Percentiles rank a stretch among this genome's conserved stretches.
These are phyloP conservation scores for Hypoxylon lienhwacheense DNA, from an alignment of 495 filamentous ascomycete species.

Conservation along the genomic window DNA sequence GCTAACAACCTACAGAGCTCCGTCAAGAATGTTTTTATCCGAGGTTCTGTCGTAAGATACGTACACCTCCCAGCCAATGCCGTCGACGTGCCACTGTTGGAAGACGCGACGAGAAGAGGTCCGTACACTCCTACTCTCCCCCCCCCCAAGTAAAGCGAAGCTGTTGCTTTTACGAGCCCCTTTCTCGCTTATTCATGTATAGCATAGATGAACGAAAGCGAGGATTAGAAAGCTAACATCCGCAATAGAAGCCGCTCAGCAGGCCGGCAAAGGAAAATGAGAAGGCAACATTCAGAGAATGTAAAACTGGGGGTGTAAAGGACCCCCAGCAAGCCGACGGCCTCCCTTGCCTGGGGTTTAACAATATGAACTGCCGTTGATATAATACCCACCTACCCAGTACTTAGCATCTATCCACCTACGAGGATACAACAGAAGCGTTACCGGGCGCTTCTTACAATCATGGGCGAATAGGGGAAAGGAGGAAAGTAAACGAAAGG, in stretches of 20 bases:
- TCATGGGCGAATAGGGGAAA: too few species aligned
- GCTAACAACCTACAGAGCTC: conserved; percentile 52
- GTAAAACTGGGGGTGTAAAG: not conserved
- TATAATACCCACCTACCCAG: too few species aligned
- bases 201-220: not conserved
- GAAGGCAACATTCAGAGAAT: not conserved
- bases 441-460: too few species aligned
- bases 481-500: too few species aligned
- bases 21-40: conserved; percentile 98
- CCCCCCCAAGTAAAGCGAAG: too few species aligned
- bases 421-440: too few species aligned
- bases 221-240: conserved; percentile 13
- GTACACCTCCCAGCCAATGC: conserved; percentile 86
- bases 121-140: conserved; percentile 31
- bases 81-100: conserved; percentile 86
- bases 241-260: conserved; percentile 45
- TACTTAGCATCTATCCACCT: too few species aligned
- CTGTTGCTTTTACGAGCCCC: too few species aligned
- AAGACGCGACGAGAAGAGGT: conserved; percentile 97
- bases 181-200: not conserved
- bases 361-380: too few species aligned
- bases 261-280: conserved; percentile 50
- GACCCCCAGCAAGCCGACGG: not conserved
- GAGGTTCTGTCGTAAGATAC: conserved; percentile 94
- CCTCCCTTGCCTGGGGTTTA: not conserved